phyloP scores from a whole-genome alignment of 1,284 basidiomycete genomes.

The Ustilago xerochloae region DNA sequence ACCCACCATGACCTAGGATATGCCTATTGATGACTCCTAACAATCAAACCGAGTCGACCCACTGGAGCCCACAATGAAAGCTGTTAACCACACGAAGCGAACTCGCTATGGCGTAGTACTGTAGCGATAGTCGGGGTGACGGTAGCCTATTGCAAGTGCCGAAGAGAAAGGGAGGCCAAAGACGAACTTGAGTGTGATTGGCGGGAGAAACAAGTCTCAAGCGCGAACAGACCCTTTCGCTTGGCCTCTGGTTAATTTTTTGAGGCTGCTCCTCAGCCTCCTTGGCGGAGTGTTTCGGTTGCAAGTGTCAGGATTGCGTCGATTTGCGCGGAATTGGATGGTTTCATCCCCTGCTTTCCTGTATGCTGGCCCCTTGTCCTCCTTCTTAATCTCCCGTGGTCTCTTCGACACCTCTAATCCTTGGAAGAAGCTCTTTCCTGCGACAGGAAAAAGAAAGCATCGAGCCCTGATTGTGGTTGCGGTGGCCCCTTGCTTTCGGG shows the following conservation, averaged over 20 bases:
- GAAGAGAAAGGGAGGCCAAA: neutral
- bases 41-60: too few species aligned
- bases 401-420: neutral
- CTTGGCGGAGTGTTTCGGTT: neutral
- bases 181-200: too few species aligned
- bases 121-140: too few species aligned
- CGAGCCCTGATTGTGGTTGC: neutral
- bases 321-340: neutral
- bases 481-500: constrained; percentile 2
- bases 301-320: neutral
- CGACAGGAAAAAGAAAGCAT: neutral
- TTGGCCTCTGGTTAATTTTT: neutral
- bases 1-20: too few species aligned
- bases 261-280: constrained; percentile 5
- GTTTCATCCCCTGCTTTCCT: constrained; percentile 7
- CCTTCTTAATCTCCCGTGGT: neutral
- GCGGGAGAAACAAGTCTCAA: neutral
- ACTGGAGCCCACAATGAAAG: too few species aligned
- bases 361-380: neutral
- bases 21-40: too few species aligned
- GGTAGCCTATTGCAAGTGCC: too few species aligned
- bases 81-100: too few species aligned
- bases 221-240: neutral
- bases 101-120: too few species aligned
- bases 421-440: neutral